Evolutionary conservation across 352 stramenopile species (phyloP), one percentile per base, ranked within the genome.

Genomic region (Pythium aphanidermatum): DNA sequence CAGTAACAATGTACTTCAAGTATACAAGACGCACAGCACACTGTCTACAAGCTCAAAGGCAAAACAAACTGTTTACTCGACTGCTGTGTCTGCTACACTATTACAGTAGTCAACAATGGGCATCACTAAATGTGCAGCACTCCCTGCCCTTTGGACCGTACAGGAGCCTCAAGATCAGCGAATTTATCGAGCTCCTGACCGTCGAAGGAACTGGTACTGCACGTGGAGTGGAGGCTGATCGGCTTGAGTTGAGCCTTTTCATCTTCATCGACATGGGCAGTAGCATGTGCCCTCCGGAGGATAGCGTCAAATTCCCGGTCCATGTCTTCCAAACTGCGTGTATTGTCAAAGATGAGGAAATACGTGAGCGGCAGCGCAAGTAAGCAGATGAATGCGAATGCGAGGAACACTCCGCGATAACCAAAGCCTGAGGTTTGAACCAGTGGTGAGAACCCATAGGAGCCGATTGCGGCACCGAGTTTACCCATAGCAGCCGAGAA

Each of bases 401-500:
- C 35, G 12, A 52, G 21, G 25, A 60, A 65, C 17, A 47, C 51
- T 23, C 57, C 57, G n/a, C 40, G 23, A 42, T 55, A 61, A 5
- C 57, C 57, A n/a, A 65, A 37, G 25, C 37, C 34, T 3, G 26
- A 11, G 2, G 28, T 46, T 45, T 61, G 13, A 17, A 58, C 40
- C n/a, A 38, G 44, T 9, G 32, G 31, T 3, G 59, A 60, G 43
- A 68, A 68, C 13, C 55, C 59, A 26, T 55, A 73, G 23, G 71
- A 86, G 10, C 64, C 70, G 21, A 89, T 60, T 4, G 80, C 70
- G 2, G 89, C 87, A n/a, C 89, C 87, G 4, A 81, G 54, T 53
- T 97, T 97, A 33, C 87, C 89, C 39, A 60, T 58, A 3, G 83
- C 81, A 11, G 89, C 89, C 9, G 84, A 94, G 49, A 96, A 80